Base-by-base conservation (phyloP, 2,329 filamentous ascomycete species). In the Clarireedia hainanense region DNA sequence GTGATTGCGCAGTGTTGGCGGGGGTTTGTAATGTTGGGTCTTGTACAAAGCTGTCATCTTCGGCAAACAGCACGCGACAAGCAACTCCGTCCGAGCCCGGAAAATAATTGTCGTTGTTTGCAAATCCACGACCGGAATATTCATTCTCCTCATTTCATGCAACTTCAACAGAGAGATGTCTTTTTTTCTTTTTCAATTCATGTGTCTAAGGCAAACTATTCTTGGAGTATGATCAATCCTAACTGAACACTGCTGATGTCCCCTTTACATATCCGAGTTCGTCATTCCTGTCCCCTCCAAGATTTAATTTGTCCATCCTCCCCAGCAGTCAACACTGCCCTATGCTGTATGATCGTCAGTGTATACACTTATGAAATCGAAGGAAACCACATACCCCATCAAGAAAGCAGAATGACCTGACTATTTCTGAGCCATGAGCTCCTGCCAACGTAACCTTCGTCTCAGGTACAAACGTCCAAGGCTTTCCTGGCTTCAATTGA, bases 361-460 rank as follows among this genome's bases (percentile, higher is more conserved):
- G 45, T 39, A 47, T 43, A 10, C n/a, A 10, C 10, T 17, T 5
- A 37, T 40, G 24, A 5, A 43, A 4, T 23, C 9, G 15, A 23
- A 9, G 20, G 3, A 7, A 6, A 4, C n/a, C n/a, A 66, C 64
- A 60, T 63, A 72, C 76, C 62, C 81, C 74, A 58, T 85, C 83
- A 57, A 82, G 76, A 66, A 85, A 82, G 68, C 80, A 84, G 64
- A 85, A 85, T 14, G 79, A 76, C 42, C 83, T 74, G 43, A 86
- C 79, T 61, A 87, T 76, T 63, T 87, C 84, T 2, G 77, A 77
- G 0, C 81, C 80, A 66, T 88, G 84, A 4, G 79, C 83, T 0
- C 82, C 83, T 0, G 76, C 76, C 50, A 88, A 67, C n/a, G 75
- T 76, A 26, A 86, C 82, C 55, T 76, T 78, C 12, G 76, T 76